Percentiles rank a stretch among this genome's conserved stretches.
phyloP scores from a whole-genome alignment of 164 flowering plant species.

The Echeveria elegans region DNA sequence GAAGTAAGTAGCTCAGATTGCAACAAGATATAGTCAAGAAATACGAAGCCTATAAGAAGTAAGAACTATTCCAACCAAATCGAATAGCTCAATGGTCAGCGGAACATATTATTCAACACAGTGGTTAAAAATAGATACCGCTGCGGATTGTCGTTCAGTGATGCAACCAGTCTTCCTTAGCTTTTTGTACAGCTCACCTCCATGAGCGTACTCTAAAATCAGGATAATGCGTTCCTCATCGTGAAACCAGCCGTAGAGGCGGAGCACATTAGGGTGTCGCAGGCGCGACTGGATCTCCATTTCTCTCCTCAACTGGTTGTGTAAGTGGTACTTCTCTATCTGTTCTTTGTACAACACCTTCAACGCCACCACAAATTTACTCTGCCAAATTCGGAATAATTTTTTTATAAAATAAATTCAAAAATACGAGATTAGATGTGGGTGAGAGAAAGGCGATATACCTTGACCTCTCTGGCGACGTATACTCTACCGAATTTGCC shows the following conservation, averaged over 20 bases:
- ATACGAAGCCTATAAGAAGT: too few species aligned
- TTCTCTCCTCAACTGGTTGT: constrained; percentile 73
- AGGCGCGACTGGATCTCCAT: constrained; percentile 78
- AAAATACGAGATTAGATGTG: too few species aligned
- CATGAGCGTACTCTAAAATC: constrained; percentile 81
- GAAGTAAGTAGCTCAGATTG: too few species aligned
- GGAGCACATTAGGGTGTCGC: constrained; percentile 68
- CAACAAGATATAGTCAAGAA: too few species aligned
- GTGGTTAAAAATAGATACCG: constrained; percentile 35
- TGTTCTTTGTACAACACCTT: constrained; percentile 82
- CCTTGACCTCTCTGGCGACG: constrained; percentile 74
- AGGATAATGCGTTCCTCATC: constrained; percentile 67
- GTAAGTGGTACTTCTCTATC: constrained; percentile 57
- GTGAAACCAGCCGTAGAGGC: constrained; percentile 84
- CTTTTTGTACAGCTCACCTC: constrained; percentile 71
- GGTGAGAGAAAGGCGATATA: too few species aligned
- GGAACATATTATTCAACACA: too few species aligned
- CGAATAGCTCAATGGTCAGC: too few species aligned
- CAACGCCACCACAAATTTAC: constrained; percentile 70
- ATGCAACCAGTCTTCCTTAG: constrained; percentile 43
- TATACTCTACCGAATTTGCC: constrained; percentile 92
- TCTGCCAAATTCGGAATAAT: constrained; percentile 34
- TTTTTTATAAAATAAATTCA: too few species aligned
- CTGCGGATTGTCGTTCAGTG: constrained; percentile 71
- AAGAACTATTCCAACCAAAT: too few species aligned